These are phyloP conservation scores for Excoecaria agallocha DNA, from an alignment of 345 rosid species.

Conservation along the genomic window DNA sequence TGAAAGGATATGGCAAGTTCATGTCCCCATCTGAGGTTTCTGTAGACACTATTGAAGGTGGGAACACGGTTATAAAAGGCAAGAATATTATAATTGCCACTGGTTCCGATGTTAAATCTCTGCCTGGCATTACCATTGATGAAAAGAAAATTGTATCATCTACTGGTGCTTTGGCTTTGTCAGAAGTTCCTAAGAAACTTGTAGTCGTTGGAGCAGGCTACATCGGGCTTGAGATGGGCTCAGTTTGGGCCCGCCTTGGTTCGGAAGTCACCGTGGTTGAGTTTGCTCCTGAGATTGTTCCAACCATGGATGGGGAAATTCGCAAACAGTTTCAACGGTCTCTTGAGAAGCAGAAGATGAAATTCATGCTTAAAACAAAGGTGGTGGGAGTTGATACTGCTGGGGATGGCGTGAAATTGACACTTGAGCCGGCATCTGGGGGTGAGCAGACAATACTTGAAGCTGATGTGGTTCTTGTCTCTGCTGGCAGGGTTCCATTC, in stretches of 20 bases:
- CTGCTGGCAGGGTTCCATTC: slow-evolving; percentile 91
- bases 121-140: slow-evolving; percentile 93
- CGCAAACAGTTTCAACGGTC: slow-evolving; percentile 92
- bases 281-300: slow-evolving; percentile 90
- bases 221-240: slow-evolving; percentile 99
- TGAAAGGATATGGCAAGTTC: slow-evolving; percentile 92
- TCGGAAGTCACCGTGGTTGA: slow-evolving; percentile 98
- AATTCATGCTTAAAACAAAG: slow-evolving; percentile 97
- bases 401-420: slow-evolving; percentile 74
- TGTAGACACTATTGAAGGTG: slow-evolving; percentile 84
- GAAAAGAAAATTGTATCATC: slow-evolving; percentile 94
- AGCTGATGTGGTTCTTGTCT: slow-evolving; percentile 95
- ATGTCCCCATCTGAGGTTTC: slow-evolving; percentile 86
- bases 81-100: slow-evolving; percentile 88
- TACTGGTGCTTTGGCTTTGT: slow-evolving; percentile 81
- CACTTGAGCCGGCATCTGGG: slow-evolving; percentile 84
- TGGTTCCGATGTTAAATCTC: slow-evolving; percentile 93
- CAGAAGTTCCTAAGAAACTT: slow-evolving; percentile 84
- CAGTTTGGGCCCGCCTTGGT: slow-evolving; percentile 92
- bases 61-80: slow-evolving; percentile 69
- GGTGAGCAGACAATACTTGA: slow-evolving; percentile 81
- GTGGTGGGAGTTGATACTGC: slow-evolving; percentile 82
- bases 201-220: slow-evolving; percentile 98
- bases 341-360: slow-evolving; percentile 97
- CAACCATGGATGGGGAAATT: slow-evolving; percentile 92